phyloP scores from a whole-genome alignment of 169 alveolate species.

The Cryptosporidium tyzzeri region DNA sequence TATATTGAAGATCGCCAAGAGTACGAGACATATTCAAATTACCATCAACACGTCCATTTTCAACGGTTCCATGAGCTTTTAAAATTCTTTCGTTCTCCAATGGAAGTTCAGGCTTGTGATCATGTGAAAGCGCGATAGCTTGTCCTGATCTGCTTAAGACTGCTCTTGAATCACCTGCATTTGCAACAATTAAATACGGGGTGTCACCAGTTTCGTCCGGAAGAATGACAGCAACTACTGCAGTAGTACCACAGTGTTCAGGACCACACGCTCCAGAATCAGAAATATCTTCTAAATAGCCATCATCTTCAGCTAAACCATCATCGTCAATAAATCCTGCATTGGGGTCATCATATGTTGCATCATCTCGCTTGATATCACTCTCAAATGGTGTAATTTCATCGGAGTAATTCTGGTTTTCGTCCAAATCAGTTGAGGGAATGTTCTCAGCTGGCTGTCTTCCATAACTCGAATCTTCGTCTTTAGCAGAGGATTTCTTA shows the following conservation, averaged over 20 bases:
- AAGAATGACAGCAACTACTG: slow-evolving; percentile 87
- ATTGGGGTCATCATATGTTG: background rate
- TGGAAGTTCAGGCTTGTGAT: slow-evolving; percentile 98
- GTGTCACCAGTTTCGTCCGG: slow-evolving; percentile 78
- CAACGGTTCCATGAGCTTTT: slow-evolving; percentile 95
- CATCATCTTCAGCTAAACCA: slow-evolving; percentile 81
- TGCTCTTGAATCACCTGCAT: slow-evolving; percentile 99
- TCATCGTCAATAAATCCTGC: slow-evolving; percentile 78
- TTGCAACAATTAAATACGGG: slow-evolving; percentile 92
- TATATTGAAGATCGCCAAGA: slow-evolving; percentile 96
- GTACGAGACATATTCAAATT: slow-evolving; percentile 96
- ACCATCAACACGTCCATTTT: slow-evolving; percentile 96
- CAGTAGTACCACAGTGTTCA: slow-evolving; percentile 89
- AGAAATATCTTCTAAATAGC: slow-evolving; percentile 36
- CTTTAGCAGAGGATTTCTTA: slow-evolving; percentile 32
- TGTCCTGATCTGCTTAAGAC: slow-evolving; percentile 92
- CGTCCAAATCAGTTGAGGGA: background rate
- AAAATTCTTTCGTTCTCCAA: slow-evolving; percentile 93
- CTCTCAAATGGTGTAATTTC: slow-evolving; percentile 63
- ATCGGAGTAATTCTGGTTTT: background rate
- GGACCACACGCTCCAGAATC: slow-evolving; percentile 77
- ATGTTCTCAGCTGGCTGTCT: background rate
- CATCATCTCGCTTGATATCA: slow-evolving; percentile 32
- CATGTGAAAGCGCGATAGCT: slow-evolving; percentile 94
- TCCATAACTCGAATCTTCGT: slow-evolving; percentile 22